phyloP scores from a whole-genome alignment of 1,284 basidiomycete genomes.

The Fistulinella staudtii region DNA sequence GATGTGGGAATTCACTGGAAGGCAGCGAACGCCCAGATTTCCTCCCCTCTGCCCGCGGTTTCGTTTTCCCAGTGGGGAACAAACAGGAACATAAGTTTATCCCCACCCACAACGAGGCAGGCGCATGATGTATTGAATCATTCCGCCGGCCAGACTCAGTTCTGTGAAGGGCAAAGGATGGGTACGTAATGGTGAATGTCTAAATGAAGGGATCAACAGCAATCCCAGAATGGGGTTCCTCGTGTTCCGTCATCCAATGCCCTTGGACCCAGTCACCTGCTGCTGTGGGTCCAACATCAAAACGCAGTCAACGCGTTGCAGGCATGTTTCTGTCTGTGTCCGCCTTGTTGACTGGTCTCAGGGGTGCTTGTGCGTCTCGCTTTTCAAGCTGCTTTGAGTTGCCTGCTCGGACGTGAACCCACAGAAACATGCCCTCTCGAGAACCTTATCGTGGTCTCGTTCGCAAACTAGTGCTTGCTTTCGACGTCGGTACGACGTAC shows the following conservation, averaged over 20 bases:
- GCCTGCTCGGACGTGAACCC: not conserved
- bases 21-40: no score
- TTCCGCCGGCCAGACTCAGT: no score
- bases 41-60: no score
- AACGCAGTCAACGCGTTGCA: not conserved
- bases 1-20: no score
- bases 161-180: no score
- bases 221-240: not conserved
- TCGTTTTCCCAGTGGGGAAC: no score
- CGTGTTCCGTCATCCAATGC: not conserved
- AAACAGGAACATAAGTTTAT: no score
- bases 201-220: no score
- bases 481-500: constrained; percentile 36
- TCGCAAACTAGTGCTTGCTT: constrained; percentile 36
- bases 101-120: no score
- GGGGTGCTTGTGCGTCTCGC: not conserved
- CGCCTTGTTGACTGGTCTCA: not conserved
- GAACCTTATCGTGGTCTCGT: constrained; percentile 30
- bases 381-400: not conserved
- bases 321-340: not conserved
- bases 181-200: no score
- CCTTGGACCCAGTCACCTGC: not conserved
- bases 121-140: no score
- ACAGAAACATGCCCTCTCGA: constrained; percentile 24
- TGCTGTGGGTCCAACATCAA: not conserved